Evolutionary conservation across 108 stramenopile genomes (phyloP), one percentile per base, ranked within the genome.

Genomic region (Pseudonitzschia multiseries): DNA sequence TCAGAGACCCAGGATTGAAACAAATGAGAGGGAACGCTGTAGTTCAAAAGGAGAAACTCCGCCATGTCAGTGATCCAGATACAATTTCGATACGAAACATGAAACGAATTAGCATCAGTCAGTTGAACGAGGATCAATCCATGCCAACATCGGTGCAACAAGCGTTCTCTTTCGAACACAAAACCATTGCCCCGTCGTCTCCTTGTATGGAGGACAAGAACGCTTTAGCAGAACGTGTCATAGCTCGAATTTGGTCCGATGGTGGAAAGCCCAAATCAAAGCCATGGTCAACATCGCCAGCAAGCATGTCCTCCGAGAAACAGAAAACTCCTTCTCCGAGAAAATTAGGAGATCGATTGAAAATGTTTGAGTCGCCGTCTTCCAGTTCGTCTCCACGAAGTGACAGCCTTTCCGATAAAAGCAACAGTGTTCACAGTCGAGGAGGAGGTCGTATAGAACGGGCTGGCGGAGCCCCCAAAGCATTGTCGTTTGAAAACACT

Each of bases 1-100:
- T 56, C 69, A 70, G 31, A 32, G 53, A 70, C 18, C 54, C 69
- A 20, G 69, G 69, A 36, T 51, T 70, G 29, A 54, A 70, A 21
- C 26, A 70, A 36, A 52, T 54, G 36, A 28, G 69, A 18, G 14
- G 15, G 1, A 53, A 52, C 18, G 43, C 20, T 32, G 3, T 56
- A 32, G 0, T 6, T 17, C 69, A 70, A 48, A 68, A 68, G 27
- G 48, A 0, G 29, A 33, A 54, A 12, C 53, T 70, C 10, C 15
- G n/a, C 17, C 69, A 56, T 32, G 29, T 53, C 17, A 31, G 56
- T 14, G 69, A 70, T 70, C 69, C 53, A 24, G 69, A 70, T 54
- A 70, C 24, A 20, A 56, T 33, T 62, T 31, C 61, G 33, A 40
- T 5, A 2, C 61, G 61, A 1, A 62, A 14, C 17, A 14, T 62